A percentile compares a stretch with the other conserved stretches of the same genome.
phyloP scores from a whole-genome alignment of 805 yeast genomes.

The Saccharomycopsis fibuligera region DNA sequence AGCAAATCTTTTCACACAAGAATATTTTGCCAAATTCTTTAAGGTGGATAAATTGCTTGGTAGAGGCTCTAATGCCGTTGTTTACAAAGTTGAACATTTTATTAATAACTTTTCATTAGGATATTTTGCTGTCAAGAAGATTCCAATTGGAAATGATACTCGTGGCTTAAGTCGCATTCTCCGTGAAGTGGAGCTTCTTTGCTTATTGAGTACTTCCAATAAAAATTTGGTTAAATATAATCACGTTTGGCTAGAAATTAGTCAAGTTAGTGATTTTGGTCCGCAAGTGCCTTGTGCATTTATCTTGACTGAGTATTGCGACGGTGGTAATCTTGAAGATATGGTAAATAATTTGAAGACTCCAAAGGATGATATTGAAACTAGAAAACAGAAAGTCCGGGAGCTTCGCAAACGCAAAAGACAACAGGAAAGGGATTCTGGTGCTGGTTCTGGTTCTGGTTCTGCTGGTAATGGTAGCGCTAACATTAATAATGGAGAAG shows the following conservation, averaged over 20 bases:
- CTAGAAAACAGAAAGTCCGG: conserved; percentile 32
- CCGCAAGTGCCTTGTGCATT: conserved; percentile 58
- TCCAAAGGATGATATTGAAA: conserved; percentile 34
- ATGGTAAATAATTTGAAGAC: conserved; percentile 36
- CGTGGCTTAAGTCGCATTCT: conserved; percentile 64
- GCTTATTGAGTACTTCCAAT: conserved; percentile 38
- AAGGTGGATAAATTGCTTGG: conserved; percentile 57
- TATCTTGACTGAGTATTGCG: conserved; percentile 80
- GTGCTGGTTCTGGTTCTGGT: no score
- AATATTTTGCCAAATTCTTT: conserved; percentile 73
- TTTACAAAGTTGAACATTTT: conserved; percentile 72
- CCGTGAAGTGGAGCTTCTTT: conserved; percentile 71
- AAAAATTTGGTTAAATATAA: conserved; percentile 74
- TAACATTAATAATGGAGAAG: background rate
- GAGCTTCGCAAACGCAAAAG: conserved; percentile 4
- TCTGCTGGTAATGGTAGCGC: background rate
- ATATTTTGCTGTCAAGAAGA: conserved; percentile 75
- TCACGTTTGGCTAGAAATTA: conserved; percentile 87
- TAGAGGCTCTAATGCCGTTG: conserved; percentile 80
- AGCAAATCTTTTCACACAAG: conserved; percentile 63
- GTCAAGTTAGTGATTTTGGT: conserved; percentile 43
- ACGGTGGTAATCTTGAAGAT: conserved; percentile 81
- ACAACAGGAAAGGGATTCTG: background rate
- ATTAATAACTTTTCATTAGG: conserved; percentile 69
- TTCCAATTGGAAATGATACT: conserved; percentile 73